Evolutionary conservation across 495 filamentous ascomycete species (phyloP), one percentile per base, ranked within the genome.

Genomic region (Talaromyces stipitatus): DNA sequence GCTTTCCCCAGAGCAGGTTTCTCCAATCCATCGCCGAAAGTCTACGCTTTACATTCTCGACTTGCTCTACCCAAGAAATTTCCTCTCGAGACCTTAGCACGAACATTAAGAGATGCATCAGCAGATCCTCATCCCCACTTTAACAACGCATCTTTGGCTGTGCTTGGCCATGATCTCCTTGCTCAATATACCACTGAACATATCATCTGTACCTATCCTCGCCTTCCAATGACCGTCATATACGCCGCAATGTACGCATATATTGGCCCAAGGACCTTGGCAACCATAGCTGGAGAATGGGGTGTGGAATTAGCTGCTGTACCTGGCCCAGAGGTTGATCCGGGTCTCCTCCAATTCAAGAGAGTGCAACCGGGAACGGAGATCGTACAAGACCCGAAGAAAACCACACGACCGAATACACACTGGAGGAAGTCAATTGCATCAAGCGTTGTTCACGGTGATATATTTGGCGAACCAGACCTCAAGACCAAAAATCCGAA

Each of bases 31-130:
- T 97, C 94, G 54, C 85, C 92, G 56, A 96, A 96, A 76, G 88
- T 98, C 65, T 84, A 92, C 60, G 91, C 94, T 56, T 85, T 98
- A 29, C 92, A 96, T 72, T 87, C 91, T 65, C 91, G 94, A 65
- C 86, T 98, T 48, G 83, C 83, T 53, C 85, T 98, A 58, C 85
- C 92, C 28, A 77, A 82, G 30, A 86, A 85, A 69, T 78, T 97
- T 61, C 95, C 94, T 7, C 73, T 95, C 29, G 80, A 95, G 69
- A 90, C 87, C 1, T 85, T 98, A 53, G 91, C 90, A 55, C 85
- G 94, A 36, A 82, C 89, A 50, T 82, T 98, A 50, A 83, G 97
- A 64, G 87, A 97, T 72, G 73, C 80, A 28, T 87, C 91, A 16
- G 91, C 92, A 18, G 91, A 97, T 67, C 65, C 78, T 0, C 78